Conservation (phyloP, 2,329 filamentous ascomycete genomes). For the Alternaria hordeiaustralica region DNA sequence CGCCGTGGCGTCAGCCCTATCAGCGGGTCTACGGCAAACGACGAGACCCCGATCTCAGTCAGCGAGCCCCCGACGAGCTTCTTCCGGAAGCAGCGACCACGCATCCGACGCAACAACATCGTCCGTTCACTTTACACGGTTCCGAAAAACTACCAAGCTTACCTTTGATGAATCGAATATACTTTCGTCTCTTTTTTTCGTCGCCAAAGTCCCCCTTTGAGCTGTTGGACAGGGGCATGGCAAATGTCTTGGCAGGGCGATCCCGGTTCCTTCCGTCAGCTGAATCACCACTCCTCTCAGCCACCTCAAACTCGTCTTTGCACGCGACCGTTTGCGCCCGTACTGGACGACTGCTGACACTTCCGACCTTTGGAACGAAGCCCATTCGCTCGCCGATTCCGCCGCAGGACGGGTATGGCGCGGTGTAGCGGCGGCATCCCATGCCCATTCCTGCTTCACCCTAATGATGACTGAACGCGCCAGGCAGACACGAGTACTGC, state of each 20-base stretch:
- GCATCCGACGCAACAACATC: background rate
- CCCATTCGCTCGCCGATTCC: slow-evolving; percentile 8
- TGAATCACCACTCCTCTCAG: slow-evolving; percentile 17
- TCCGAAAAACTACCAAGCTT: background rate
- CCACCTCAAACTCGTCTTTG: slow-evolving; percentile 22
- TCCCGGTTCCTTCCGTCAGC: slow-evolving; percentile 21
- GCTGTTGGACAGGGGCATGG: background rate
- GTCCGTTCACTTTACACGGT: background rate
- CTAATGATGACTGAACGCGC: slow-evolving; percentile 31
- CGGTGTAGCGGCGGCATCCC: slow-evolving; percentile 13
- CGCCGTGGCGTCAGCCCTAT: slow-evolving; percentile 2
- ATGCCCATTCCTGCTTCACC: slow-evolving; percentile 23
- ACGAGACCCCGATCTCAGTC: slow-evolving; percentile 16
- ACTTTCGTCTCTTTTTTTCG: background rate
- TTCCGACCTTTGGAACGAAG: slow-evolving; percentile 4
- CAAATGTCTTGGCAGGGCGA: background rate
- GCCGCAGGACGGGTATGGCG: slow-evolving; percentile 12
- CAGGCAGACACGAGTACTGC: slow-evolving; percentile 3
- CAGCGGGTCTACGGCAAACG: slow-evolving; percentile 13
- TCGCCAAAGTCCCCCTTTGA: background rate
- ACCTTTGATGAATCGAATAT: accelerated
- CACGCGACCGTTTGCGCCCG: slow-evolving; percentile 21
- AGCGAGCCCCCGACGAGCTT: slow-evolving; percentile 22
- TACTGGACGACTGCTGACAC: slow-evolving; percentile 5
- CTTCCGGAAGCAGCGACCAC: slow-evolving; percentile 12